Evolutionary conservation across 331 rosid species (phyloP).

Genomic region (Ulmus americana): DNA sequence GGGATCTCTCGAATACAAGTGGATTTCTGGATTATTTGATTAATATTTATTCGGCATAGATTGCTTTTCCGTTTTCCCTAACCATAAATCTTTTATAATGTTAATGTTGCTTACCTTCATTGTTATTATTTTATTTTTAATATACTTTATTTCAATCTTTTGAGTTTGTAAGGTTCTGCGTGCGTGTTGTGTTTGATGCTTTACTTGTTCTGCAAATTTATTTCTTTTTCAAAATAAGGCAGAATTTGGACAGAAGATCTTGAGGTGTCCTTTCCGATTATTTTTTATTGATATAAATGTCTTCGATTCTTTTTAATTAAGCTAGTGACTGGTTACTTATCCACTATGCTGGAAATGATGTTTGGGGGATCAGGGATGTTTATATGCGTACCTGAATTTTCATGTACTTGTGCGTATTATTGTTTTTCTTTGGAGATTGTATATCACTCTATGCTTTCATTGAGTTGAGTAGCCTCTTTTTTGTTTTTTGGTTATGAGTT

Average conservation of each 20-base stretch:
- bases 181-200: too few relatives aligned
- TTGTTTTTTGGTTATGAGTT: background rate
- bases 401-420: background rate
- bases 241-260: background rate
- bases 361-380: background rate
- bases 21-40: too few relatives aligned
- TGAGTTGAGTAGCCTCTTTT: background rate
- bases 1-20: too few relatives aligned
- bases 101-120: too few relatives aligned
- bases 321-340: background rate
- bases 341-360: background rate
- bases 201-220: background rate
- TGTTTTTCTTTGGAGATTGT: background rate
- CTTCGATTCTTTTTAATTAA: background rate
- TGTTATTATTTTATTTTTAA: too few relatives aligned
- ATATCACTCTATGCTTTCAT: slow-evolving; percentile 3
- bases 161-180: too few relatives aligned
- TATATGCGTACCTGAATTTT: background rate
- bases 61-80: too few relatives aligned
- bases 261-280: background rate
- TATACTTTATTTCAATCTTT: too few relatives aligned
- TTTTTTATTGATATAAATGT: background rate
- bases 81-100: too few relatives aligned
- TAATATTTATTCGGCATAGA: too few relatives aligned
- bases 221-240: background rate